Evolutionary conservation across 441 rosid genomes (phyloP), one percentile per base, ranked within the genome.

Genomic region (Erysimum pusillum): DNA sequence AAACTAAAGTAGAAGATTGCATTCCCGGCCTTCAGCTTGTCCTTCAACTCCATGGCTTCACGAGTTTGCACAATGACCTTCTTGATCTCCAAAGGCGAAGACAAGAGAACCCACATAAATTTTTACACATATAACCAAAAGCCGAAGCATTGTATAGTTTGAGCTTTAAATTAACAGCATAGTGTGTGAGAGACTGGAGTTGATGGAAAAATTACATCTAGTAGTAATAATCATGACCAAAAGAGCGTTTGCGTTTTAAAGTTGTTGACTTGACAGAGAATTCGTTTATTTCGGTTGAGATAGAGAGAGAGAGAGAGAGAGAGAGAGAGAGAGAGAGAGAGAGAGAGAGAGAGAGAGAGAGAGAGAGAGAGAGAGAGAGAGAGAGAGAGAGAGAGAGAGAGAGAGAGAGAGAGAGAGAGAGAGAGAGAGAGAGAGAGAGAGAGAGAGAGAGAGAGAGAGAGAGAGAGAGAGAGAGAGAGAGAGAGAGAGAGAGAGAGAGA

Each of bases 1-100:
- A 38, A 67, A 39, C n/a, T 22, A n/a, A 52, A 38, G 61, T 67
- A 38, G 61, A 67, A 67, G n/a, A 36, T 22, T 22, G 49, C 48
- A 20, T 51, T 67, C 60, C 35, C 36, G 1, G 71, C 32, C 35
- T 18, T 48, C 4, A 65, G 9, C 15, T 15, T 17, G 17, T 48
- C 11, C 53, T 48, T 48, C 17, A 22, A 15, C 44, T 48, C 6
- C 11, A 48, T 7, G 4, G 20, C 32, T 65, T 65, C 45, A 65
- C 6, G 15, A 49, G 70, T 65, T 9, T 34, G 58, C 12, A 65
- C 57, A 34, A 65, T 44, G 4, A 46, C 69, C 3, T 48, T 48
- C 4, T 15, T 65, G 7, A 65, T 65, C 69, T 65, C 15, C 44
- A 65, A 2, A 46, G 20, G 49, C 49, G 28, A 25, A 25, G 28